Evolutionary conservation across 164 flowering plant species (phyloP).

Genomic region (Stephania japonica): DNA sequence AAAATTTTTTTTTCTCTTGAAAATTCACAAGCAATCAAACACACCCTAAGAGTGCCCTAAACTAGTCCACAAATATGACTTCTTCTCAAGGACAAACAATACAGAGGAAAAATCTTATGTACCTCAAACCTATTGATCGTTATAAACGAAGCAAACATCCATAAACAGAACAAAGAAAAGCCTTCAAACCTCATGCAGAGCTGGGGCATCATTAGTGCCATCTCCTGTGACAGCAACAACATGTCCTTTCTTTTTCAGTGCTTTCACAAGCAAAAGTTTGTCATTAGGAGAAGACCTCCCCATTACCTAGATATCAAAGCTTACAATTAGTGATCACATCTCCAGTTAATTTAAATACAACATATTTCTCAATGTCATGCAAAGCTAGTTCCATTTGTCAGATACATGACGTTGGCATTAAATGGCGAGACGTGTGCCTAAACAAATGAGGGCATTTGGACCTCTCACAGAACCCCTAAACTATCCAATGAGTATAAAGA

Average conservation of each 20-base stretch:
- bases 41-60: background rate
- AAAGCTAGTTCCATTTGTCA: background rate
- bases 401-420: background rate
- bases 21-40: too few relatives aligned
- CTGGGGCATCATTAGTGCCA: conserved; percentile 99
- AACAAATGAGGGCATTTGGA: background rate
- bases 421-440: background rate
- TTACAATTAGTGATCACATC: background rate
- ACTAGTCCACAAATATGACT: background rate
- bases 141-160: background rate
- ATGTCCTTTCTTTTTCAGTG: conserved; percentile 59
- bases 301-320: conserved; percentile 59
- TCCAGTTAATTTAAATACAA: background rate
- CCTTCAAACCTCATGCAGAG: conserved; percentile 73
- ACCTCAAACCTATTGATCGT: background rate
- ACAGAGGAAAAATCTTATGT: background rate
- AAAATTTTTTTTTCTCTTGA: too few relatives aligned
- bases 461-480: background rate
- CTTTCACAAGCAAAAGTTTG: conserved; percentile 89
- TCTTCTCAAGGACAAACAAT: background rate
- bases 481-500: too few relatives aligned
- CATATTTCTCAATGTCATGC: background rate
- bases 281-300: conserved; percentile 98
- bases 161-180: background rate
- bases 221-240: conserved; percentile 99